Evolutionary conservation across 345 rosid genomes (phyloP), one percentile per base, ranked within the genome.

Genomic region (Stellera chamaejasme): DNA sequence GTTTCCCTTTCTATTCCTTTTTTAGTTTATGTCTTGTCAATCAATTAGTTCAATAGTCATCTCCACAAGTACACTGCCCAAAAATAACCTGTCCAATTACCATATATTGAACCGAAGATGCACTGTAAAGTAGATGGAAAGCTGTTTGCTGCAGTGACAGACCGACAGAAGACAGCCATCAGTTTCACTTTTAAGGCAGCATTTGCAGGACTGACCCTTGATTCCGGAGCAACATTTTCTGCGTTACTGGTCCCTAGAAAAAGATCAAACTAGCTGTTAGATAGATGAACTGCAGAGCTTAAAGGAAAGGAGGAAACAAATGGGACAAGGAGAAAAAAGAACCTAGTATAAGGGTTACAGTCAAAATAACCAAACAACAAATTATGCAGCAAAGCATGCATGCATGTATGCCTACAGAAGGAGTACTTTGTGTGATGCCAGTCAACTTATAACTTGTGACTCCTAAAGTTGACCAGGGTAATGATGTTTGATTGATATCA

Each of bases 101-200:
- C 96, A 74, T 71, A 83, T 67, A 92, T 92, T 77, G 96, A 88
- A 43, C 90, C 88, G 78, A 92, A 92, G 59, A 88, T 92, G 75
- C 98, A 88, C 71, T 88, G 98, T 81, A 92, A 77, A 58, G 98
- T 83, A 53, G 79, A 82, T 43, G 98, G 98, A 60, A 92, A 92
- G 69, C 82, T 88, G 71, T 84, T 88, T 60, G 98, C 93, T 2
- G 98, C 95, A 26, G 83, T 67, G 47, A 88, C 78, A 57, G 96
- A 88, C 61, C 83, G 84, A 54, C 88, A 88, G 67, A 88, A 88
- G 36, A 71, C 70, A 72, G 88, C 75, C 93, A 88, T 80, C 61
- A 88, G 69, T 69, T 81, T 92, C 61, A 68, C 62, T 79, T 70
- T 92, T 69, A 92, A 75, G 60, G 81, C 66, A 69, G 67, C 70